Percentiles rank a stretch among this genome's conserved stretches.
Conservation (phyloP, 768 basidiomycete species). For the Astraeus odoratus region DNA sequence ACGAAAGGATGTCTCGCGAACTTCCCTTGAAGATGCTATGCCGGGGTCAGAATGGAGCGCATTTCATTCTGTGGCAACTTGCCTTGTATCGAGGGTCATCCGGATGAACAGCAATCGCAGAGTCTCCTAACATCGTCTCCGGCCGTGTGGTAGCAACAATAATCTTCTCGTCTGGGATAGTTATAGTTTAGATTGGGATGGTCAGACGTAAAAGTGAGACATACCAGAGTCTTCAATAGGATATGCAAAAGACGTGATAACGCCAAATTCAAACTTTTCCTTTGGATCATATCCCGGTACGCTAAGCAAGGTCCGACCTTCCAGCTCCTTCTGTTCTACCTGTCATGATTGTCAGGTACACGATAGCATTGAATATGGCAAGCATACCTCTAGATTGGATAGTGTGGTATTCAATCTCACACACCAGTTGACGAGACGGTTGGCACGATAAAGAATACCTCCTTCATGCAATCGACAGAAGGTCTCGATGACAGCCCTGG, state of each 20-base stretch:
- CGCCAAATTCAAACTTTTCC: slow-evolving; percentile 96
- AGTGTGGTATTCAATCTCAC: slow-evolving; percentile 91
- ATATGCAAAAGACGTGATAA: slow-evolving; percentile 95
- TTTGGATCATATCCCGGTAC: slow-evolving; percentile 95
- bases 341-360: slow-evolving; percentile 18
- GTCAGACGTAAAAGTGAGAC: slow-evolving; percentile 8
- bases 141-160: slow-evolving; percentile 96
- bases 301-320: slow-evolving; percentile 75
- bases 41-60: background rate
- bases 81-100: slow-evolving; percentile 86
- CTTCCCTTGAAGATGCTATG: slow-evolving; percentile 87
- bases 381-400: slow-evolving; percentile 89
- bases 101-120: slow-evolving; percentile 94
- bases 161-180: slow-evolving; percentile 68
- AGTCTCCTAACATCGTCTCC: slow-evolving; percentile 98
- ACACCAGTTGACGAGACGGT: slow-evolving; percentile 98
- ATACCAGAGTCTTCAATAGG: slow-evolving; percentile 77
- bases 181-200: background rate
- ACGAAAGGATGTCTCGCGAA: slow-evolving; percentile 87
- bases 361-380: background rate
- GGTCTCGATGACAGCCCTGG: slow-evolving; percentile 83
- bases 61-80: background rate
- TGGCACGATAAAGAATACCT: slow-evolving; percentile 89
- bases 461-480: slow-evolving; percentile 91
- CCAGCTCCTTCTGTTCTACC: slow-evolving; percentile 90